Percentiles rank a stretch among this genome's conserved stretches.
Conservation (phyloP, 2,329 filamentous ascomycete species). For the Laburnicola sp. region DNA sequence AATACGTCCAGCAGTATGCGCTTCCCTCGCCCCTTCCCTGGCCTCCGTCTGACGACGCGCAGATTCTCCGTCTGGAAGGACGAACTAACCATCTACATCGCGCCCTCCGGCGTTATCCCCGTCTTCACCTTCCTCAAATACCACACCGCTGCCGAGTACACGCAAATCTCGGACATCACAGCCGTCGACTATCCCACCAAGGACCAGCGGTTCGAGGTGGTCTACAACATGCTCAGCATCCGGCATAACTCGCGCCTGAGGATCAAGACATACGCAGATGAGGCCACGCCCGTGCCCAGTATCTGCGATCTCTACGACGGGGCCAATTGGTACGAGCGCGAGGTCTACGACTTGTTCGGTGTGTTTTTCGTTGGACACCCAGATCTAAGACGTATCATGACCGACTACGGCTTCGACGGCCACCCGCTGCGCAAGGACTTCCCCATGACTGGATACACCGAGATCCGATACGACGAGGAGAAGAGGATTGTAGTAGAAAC, state of each 20-base stretch:
- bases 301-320: slow-evolving; percentile 86
- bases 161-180: slow-evolving; percentile 88
- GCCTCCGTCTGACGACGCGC: neutral
- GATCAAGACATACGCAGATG: slow-evolving; percentile 98
- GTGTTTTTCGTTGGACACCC: slow-evolving; percentile 97
- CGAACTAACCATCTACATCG: slow-evolving; percentile 91
- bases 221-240: slow-evolving; percentile 95
- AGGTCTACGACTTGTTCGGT: slow-evolving; percentile 96
- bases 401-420: slow-evolving; percentile 97
- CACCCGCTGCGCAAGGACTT: slow-evolving; percentile 98
- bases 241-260: slow-evolving; percentile 95
- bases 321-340: slow-evolving; percentile 98
- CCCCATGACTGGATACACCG: slow-evolving; percentile 95
- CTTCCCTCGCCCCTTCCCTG: neutral
- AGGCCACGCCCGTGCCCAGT: slow-evolving; percentile 89
- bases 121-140: slow-evolving; percentile 95
- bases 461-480: slow-evolving; percentile 97
- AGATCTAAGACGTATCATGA: slow-evolving; percentile 97
- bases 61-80: slow-evolving; percentile 98
- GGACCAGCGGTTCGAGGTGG: slow-evolving; percentile 94
- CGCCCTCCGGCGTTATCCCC: slow-evolving; percentile 83
- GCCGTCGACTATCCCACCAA: slow-evolving; percentile 94
- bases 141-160: slow-evolving; percentile 97
- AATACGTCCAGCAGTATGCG: slow-evolving; percentile 85
- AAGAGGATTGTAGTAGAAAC: slow-evolving; percentile 97